Evolutionary conservation across 495 filamentous ascomycete species (phyloP).

Genomic region (Penicillium egyptiacum): DNA sequence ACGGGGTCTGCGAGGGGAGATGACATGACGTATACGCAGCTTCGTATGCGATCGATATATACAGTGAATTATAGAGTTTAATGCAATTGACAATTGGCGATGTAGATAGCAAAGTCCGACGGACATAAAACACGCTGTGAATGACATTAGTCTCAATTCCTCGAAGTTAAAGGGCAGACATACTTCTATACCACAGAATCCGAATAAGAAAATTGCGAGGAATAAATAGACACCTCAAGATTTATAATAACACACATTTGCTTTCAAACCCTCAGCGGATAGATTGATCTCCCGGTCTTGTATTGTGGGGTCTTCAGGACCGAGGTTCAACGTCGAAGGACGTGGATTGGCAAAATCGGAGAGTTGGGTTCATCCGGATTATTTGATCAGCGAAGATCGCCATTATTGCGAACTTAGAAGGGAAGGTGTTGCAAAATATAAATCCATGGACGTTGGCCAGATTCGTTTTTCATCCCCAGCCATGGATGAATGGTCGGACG

Average conservation of each 20-base stretch:
- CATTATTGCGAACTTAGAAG: too few species aligned
- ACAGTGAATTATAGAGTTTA: not conserved
- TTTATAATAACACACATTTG: too few species aligned
- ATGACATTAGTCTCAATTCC: not conserved
- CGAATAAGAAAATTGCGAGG: too few species aligned
- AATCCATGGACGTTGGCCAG: too few species aligned
- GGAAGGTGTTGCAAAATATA: not conserved
- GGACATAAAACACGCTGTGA: too few species aligned
- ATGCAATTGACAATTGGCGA: not conserved
- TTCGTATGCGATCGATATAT: conserved; percentile 6
- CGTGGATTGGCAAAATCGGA: not conserved
- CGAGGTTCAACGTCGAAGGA: not conserved
- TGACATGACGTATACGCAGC: conserved; percentile 22
- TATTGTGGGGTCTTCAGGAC: not conserved
- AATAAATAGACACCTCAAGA: not conserved
- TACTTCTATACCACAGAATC: not conserved
- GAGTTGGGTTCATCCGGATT: conserved; percentile 5
- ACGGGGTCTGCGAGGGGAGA: conserved; percentile 42
- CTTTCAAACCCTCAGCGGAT: not conserved
- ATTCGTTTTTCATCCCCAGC: too few species aligned
- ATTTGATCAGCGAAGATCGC: not conserved
- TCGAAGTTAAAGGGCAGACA: not conserved
- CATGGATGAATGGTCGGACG: too few species aligned
- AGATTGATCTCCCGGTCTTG: conserved; percentile 24
- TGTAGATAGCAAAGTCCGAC: too few species aligned